Base-by-base conservation (phyloP, 108 stramenopile genomes). In the Schizochytrium sp. region DNA sequence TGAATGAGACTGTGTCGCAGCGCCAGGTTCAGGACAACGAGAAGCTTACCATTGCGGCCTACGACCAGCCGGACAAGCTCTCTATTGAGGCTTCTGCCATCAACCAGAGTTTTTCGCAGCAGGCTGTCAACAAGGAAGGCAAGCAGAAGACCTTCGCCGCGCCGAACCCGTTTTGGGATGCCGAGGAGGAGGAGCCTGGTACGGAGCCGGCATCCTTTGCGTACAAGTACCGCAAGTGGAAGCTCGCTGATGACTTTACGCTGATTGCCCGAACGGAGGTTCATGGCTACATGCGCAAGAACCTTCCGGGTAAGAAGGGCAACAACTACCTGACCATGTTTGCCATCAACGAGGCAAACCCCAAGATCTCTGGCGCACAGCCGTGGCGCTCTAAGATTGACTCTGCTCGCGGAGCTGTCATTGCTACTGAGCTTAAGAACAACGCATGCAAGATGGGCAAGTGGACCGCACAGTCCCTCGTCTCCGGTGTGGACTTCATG, bases 161-260 rank as follows among this genome's bases (percentile, higher is more conserved):
- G n/a, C 95, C 96, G n/a, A 97, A 98, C 89, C 98, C 98, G 10
- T 99, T 99, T 94, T 98, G 95, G 92, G 98, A 98, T 91, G 96
- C 96, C 90, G 98, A 98, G 38, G 97, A 97, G 57, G 95, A 93
- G 50, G 96, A 88, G 56, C 90, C 96, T 88, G 97, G 96, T 59
- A 96, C 96, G 94, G 97, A 97, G 91, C 98, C 98, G 1, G 98
- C 98, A 41, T 95, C 96, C 57, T 95, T 97, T 5, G 99, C 97
- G 56, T 99, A 97, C 93, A 96, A 97, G 72, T 99, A 99, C 94
- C 94, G 99, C 47, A 96, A 95, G 88, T 99, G 98, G 69, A 92
- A 94, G 44, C 61, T 87, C 44, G 13, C 45, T 17, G 88, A 56
- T 56, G 41, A 91, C 90, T 44, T 92, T 42, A n/a, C 42, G 8